Evolutionary conservation across 75 land plant species (phyloP), one percentile per base, ranked within the genome.

Genomic region (Picea sitchensis): DNA sequence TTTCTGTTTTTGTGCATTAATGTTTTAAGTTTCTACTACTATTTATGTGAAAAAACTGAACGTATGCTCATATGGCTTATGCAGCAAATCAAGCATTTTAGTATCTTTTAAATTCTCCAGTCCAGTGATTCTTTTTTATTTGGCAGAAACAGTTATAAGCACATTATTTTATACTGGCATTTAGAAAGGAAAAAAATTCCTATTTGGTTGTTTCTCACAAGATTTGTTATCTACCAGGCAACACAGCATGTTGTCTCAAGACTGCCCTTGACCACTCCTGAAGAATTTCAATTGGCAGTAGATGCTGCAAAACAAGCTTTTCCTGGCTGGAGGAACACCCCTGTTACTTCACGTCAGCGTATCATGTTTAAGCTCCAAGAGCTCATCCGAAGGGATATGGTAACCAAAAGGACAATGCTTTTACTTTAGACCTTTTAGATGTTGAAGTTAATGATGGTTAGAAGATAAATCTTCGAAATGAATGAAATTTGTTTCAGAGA

Each of bases 331-430:
- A 83, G 91, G 47, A 86, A 88, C 63, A 92, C 99, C 2, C 99
- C 99, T 59, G 83, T 96, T 59, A 94, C 99, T 0, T 61, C 91
- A 11, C 84, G 99, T 23, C 99, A 96, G 79, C 90, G 99, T 12
- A 78, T 96, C 64, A 96, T 96, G 99, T 83, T 96, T 64, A 96
- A 96, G 82, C 86, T 96, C 56, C 99, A 96, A 79, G 97, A 96
- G 80, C 93, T 96, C 62, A 96, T 96, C 58, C 89, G 95, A 18
- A 88, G 99, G 79, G 95, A 96, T 79, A 96, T 91, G 82, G 94
- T 93, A 81, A 63, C 63, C 79, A 8, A 5, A 58, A 20, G 15
- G 51, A 57, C 69, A 78, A 18, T 21, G 6, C 14, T 59, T 30
- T 47, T 12, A 79, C 2, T 71, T 47, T 77, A 7, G 59, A 58